These are phyloP conservation scores for Parathielavia hyrcaniae DNA, from an alignment of 495 filamentous ascomycete genomes.

Conservation along the genomic window DNA sequence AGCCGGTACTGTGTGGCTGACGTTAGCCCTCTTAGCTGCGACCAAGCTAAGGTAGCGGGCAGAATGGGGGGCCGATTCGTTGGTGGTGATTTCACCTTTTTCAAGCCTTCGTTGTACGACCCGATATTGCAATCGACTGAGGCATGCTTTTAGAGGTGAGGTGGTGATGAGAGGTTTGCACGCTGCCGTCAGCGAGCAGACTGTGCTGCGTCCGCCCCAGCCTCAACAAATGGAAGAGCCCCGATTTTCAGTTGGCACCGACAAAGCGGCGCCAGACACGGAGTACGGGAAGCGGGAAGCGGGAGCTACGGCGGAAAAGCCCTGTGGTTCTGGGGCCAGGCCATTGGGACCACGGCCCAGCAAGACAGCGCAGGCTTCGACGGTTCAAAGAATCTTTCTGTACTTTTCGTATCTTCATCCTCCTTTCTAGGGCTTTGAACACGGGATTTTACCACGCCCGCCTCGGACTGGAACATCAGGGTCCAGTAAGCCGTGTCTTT, in stretches of 20 bases:
- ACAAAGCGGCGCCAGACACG: constrained; percentile 12
- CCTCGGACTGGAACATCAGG: background rate
- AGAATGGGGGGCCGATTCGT: background rate
- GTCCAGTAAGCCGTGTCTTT: too few relatives aligned
- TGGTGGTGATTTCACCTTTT: too few relatives aligned
- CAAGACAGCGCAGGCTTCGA: too few relatives aligned
- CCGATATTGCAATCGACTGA: too few relatives aligned
- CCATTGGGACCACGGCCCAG: constrained; percentile 10
- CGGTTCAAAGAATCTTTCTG: too few relatives aligned
- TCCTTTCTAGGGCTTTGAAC: background rate
- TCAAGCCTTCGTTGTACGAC: too few relatives aligned
- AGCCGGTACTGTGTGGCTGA: background rate
- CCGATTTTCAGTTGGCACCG: background rate
- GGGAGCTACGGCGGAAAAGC: constrained; percentile 9
- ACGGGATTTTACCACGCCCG: background rate
- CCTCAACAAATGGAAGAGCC: background rate
- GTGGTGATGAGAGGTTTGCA: too few relatives aligned
- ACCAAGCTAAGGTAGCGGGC: background rate
- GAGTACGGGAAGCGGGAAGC: constrained; percentile 21
- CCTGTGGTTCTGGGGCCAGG: background rate
- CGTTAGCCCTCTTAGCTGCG: background rate
- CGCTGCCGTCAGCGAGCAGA: too few relatives aligned
- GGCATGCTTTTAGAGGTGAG: too few relatives aligned
- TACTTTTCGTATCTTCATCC: too few relatives aligned
- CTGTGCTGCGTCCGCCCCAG: too few relatives aligned